Percentiles rank a stretch among this genome's conserved stretches.
Conservation (phyloP, 2,329 filamentous ascomycete genomes). For the Endothia cerciana region DNA sequence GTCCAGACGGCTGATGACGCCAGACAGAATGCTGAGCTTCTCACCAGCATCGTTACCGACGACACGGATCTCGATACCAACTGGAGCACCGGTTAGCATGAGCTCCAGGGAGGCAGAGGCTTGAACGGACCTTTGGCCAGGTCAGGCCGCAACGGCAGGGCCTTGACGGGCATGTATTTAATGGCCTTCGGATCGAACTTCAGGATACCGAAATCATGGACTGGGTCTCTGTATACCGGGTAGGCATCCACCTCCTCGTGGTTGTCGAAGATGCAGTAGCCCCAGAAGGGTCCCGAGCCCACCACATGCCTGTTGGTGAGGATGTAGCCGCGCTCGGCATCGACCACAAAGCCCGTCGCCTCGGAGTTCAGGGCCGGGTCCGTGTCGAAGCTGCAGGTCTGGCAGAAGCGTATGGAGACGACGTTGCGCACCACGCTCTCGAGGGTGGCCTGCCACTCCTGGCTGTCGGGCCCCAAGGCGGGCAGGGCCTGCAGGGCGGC, state of each 20-base stretch:
- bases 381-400: conserved; percentile 98
- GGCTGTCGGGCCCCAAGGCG: conserved; percentile 60
- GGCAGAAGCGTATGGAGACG: conserved; percentile 98
- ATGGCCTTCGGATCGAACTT: conserved; percentile 95
- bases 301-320: conserved; percentile 92
- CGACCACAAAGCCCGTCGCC: conserved; percentile 96
- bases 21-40: conserved; percentile 96
- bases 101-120: background rate
- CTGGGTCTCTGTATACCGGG: conserved; percentile 95
- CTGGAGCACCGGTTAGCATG: conserved; percentile 43
- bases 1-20: conserved; percentile 94
- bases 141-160: conserved; percentile 81
- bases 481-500: conserved; percentile 32
- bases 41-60: conserved; percentile 98
- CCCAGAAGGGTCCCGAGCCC: conserved; percentile 94
- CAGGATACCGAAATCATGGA: conserved; percentile 97
- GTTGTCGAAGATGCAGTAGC: conserved; percentile 98
- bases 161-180: conserved; percentile 92
- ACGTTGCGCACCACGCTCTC: conserved; percentile 93
- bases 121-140: conserved; percentile 66
- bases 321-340: conserved; percentile 88
- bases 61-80: conserved; percentile 92
- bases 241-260: conserved; percentile 96
- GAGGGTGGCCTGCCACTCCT: conserved; percentile 95
- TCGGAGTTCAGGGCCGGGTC: conserved; percentile 91